phyloP scores from a whole-genome alignment of 2,329 filamentous ascomycete genomes.

The Harringtonia lauricola region DNA sequence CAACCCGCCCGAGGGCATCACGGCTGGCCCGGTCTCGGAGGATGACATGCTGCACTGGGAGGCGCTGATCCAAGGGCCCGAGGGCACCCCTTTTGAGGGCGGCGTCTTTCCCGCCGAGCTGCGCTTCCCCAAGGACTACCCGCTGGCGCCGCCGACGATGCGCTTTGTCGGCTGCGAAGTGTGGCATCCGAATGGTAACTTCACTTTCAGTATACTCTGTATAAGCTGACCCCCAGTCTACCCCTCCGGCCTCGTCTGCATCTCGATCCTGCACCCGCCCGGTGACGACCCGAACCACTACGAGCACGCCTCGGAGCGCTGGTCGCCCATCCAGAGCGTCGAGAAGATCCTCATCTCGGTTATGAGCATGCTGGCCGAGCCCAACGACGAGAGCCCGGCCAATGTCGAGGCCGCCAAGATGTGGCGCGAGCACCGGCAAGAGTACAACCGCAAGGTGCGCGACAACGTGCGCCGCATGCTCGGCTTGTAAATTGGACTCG shows the following conservation, averaged over 20 bases:
- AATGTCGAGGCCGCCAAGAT: conserved; percentile 95
- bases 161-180: conserved; percentile 77
- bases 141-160: conserved; percentile 92
- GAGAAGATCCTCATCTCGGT: conserved; percentile 96
- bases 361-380: conserved; percentile 97
- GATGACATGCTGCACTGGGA: conserved; percentile 97
- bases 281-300: conserved; percentile 98
- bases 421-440: conserved; percentile 75
- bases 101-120: conserved; percentile 93
- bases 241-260: conserved; percentile 83
- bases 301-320: conserved; percentile 89
- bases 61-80: conserved; percentile 87
- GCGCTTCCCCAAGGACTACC: conserved; percentile 92
- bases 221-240: conserved; percentile 66
- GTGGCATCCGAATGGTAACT: conserved; percentile 87
- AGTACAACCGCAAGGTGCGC: conserved; percentile 80
- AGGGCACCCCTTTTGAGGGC: conserved; percentile 91
- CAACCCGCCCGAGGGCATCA: conserved; percentile 95
- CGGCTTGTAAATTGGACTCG: conserved; percentile 44
- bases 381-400: conserved; percentile 92
- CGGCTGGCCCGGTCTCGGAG: conserved; percentile 82
- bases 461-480: conserved; percentile 71
- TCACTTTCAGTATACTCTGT: neutral
- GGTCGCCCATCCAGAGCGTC: conserved; percentile 93
- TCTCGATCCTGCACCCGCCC: conserved; percentile 93